phyloP scores from a whole-genome alignment of 441 rosid genomes.

The Brassica hybrid region DNA sequence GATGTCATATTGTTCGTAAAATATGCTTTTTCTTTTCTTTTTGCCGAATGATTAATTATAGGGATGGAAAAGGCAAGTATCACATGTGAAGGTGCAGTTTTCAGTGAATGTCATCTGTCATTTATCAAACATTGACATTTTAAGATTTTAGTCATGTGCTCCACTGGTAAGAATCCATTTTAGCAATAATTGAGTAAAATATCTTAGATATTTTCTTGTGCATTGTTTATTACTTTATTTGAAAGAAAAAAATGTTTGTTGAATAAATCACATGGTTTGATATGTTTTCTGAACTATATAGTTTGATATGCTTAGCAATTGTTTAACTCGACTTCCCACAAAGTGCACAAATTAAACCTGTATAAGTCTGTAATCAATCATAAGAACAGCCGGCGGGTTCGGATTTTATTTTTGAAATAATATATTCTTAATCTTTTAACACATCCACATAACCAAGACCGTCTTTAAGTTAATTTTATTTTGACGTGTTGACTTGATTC shows the following conservation, averaged over 20 bases:
- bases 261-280: neutral
- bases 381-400: neutral
- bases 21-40: neutral
- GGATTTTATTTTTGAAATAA: neutral
- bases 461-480: too few species aligned
- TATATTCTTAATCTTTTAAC: neutral
- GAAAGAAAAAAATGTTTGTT: neutral
- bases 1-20: neutral
- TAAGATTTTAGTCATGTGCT: slow-evolving; percentile 35
- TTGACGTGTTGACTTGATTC: too few species aligned
- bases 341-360: neutral
- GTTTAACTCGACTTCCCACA: neutral
- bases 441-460: neutral
- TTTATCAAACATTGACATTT: slow-evolving; percentile 29
- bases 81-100: slow-evolving; percentile 38
- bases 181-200: slow-evolving; percentile 39
- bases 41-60: neutral
- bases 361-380: neutral
- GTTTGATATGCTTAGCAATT: neutral
- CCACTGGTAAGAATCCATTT: slow-evolving; percentile 20
- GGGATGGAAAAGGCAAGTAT: slow-evolving; percentile 20
- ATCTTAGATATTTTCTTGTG: slow-evolving; percentile 40
- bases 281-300: neutral
- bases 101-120: slow-evolving; percentile 25
- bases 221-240: neutral